Evolutionary conservation across 768 basidiomycete species (phyloP), one percentile per base, ranked within the genome.

Genomic region (Amanita subjunquillea): DNA sequence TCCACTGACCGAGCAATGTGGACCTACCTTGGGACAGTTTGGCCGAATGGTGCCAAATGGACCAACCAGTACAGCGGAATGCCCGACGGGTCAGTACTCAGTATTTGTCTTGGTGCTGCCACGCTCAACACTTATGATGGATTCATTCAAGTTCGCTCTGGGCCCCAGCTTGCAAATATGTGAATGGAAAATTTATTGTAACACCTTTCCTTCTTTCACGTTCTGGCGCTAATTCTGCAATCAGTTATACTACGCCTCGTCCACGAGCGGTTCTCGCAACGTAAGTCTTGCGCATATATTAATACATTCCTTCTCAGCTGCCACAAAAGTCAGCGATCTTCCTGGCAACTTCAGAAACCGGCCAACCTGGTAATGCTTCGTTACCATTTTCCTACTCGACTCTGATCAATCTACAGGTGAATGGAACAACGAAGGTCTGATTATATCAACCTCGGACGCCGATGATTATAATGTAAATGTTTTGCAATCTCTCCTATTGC

Each of bases 11-110:
- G 74, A 15, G 72, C 63, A 3, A 67, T 65, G 15, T 79, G 75
- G 76, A 74, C 72, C 6, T 57, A 67, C 22, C 60, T 65, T 13
- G 78, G 77, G 12, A 62, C 57, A 10, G 75, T 80, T 10, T 80
- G 70, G 67, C 76, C 77, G 20, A 69, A 34, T 5, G 34, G 34
- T 34, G 75, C 76, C 12, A 60, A 69, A 37, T 77, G 76, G 75
- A 77, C 77, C 2, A 69, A 78, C 57, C 27, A 34, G 13, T 34
- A 34, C 34, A 34, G 12, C 2, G 34, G 34, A 9, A 34, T 5
- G 34, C 12, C 10, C 13, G 13, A 34, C 4, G 13, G 13, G 34
- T 60, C 41, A 78, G 71, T 59, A 78, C 17, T 17, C 17, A 17
- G 17, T 17, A 17, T 17, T 76, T 38, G 69, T 69, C 39, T 20